Percentiles rank a stretch among this genome's conserved stretches.
These are phyloP conservation scores for Eimeria sp. DNA, from an alignment of 169 alveolate genomes.

Conservation along the genomic window DNA sequence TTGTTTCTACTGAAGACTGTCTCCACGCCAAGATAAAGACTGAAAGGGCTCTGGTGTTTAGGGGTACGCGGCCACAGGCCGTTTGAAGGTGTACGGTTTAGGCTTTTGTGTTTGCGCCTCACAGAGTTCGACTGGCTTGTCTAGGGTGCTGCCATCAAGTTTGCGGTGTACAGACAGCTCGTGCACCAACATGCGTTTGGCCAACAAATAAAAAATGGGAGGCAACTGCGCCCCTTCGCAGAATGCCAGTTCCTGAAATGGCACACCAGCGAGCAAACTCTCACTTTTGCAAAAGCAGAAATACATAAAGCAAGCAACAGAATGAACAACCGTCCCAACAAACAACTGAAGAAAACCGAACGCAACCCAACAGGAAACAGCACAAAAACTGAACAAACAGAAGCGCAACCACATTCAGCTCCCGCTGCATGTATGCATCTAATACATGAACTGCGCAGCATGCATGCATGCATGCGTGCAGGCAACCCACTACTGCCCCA, in stretches of 20 bases:
- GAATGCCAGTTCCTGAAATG: constrained; percentile 75
- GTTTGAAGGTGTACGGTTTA: background rate
- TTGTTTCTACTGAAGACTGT: too few species aligned
- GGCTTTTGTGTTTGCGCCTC: background rate
- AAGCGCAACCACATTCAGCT: background rate
- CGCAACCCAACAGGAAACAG: background rate
- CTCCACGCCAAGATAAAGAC: too few species aligned
- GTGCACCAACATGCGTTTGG: constrained; percentile 81
- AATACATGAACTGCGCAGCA: background rate
- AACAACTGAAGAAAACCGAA: background rate
- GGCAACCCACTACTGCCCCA: background rate
- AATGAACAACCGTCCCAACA: background rate
- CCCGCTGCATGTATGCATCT: background rate
- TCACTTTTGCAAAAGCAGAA: background rate
- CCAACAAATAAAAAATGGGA: constrained; percentile 75
- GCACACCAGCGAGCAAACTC: too few species aligned
- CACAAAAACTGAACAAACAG: background rate
- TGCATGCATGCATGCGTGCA: constrained; percentile 8
- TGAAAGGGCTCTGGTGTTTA: background rate
- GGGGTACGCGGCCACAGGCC: background rate
- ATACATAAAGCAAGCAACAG: background rate
- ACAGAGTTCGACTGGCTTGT: constrained; percentile 74
- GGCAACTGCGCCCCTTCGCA: constrained; percentile 81
- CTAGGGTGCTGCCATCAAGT: constrained; percentile 27
- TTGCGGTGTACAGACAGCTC: constrained; percentile 77